A percentile compares a stretch with the other conserved stretches of the same genome.
phyloP scores from a whole-genome alignment of 2,329 filamentous ascomycete species.

The Nothopassalora personata region DNA sequence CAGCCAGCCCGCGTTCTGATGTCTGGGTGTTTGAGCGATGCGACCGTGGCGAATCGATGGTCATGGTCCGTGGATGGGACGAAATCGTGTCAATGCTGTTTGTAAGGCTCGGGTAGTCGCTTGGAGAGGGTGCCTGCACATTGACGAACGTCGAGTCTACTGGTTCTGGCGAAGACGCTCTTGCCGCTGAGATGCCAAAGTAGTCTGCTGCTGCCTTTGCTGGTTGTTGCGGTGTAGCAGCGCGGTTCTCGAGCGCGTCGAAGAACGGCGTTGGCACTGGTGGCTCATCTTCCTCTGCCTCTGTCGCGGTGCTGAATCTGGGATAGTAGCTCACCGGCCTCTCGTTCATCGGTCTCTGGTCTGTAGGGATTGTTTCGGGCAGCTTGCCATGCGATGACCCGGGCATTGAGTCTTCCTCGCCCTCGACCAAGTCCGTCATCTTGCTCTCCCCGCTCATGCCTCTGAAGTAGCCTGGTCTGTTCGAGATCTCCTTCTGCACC shows the following conservation, averaged over 20 bases:
- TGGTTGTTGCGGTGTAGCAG: constrained; percentile 6
- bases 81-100: constrained; percentile 34
- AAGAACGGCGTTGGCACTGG: constrained; percentile 22
- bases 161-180: constrained; percentile 42
- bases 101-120: constrained; percentile 32
- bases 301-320: constrained; percentile 16
- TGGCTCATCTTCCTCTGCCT: constrained; percentile 13
- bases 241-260: constrained; percentile 21
- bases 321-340: constrained; percentile 34
- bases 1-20: constrained; percentile 27
- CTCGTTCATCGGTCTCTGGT: constrained; percentile 31
- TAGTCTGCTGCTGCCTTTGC: constrained; percentile 31
- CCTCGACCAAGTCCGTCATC: constrained; percentile 29
- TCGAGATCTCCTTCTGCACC: constrained; percentile 73
- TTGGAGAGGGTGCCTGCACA: constrained; percentile 41
- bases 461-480: constrained; percentile 74
- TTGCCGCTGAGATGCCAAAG: constrained; percentile 39
- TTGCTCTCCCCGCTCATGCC: constrained; percentile 55
- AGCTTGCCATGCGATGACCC: constrained; percentile 11
- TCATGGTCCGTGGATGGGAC: constrained; percentile 36
- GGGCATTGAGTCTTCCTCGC: constrained; percentile 40
- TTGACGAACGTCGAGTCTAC: constrained; percentile 38
- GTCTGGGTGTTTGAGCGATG: constrained; percentile 17
- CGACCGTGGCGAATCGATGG: constrained; percentile 33
- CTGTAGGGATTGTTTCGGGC: constrained; percentile 26